Evolutionary conservation across 2,329 filamentous ascomycete species (phyloP), one percentile per base, ranked within the genome.

Genomic region (Fusarium brevicatenulatum): DNA sequence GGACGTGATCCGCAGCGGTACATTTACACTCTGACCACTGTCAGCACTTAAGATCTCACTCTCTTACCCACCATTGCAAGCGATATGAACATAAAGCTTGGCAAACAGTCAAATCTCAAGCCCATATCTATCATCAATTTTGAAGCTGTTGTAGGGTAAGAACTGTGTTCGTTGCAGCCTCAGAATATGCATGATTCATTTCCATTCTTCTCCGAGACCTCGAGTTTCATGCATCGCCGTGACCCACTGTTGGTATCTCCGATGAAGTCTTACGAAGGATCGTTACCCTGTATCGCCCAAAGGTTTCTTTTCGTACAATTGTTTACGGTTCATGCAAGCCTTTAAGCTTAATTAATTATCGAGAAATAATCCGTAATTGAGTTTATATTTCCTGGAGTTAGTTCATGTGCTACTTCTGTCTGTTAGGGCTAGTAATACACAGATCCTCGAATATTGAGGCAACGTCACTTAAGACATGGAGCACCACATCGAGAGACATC

Each of bases 121-220:
- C 11, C 54, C 54, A 49, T 36, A 19, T 5, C 21, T 21, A 21
- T 19, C 5, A 37, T 39, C 37, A 21, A 21, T n/a, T 19, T 23
- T 23, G 25, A 15, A 6, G 21, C 4, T 36, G 19, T 5, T 46
- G 39, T 37, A 28, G 21, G 23, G 15, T 63, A 19, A 25, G 11
- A 23, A 19, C 5, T 10, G 15, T 19, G 5, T 4, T 23, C 57
- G 42, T 63, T 23, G 54, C 30, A 44, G 18, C 37, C 36, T 54
- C 25, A n/a, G 13, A 42, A 65, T 42, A 70, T 65, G 13, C 36
- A 50, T 70, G 52, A 66, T 54, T 59, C 42, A 50, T 70, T 49
- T 23, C 19, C 30, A 54, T 59, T 54, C 53, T 70, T 28, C 18
- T 11, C n/a, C n/a, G 18, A 66, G 39, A 54, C 42, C 19, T 11